phyloP scores from a whole-genome alignment of 345 rosid genomes.

The Excoecaria agallocha region DNA sequence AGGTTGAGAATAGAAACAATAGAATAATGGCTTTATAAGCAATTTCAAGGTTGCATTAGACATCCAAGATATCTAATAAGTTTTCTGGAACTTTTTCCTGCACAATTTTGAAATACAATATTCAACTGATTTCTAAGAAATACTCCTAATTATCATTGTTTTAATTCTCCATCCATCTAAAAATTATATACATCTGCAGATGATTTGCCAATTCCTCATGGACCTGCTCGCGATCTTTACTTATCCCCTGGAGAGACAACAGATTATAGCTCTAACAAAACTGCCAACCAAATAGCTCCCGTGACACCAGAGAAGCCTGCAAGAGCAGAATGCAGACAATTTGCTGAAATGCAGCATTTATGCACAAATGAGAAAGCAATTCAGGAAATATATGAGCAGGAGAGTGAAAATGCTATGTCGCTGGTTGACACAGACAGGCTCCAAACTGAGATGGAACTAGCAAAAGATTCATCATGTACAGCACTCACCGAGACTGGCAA shows the following conservation, averaged over 20 bases:
- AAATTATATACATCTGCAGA: slow-evolving; percentile 27
- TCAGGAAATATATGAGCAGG: slow-evolving; percentile 22
- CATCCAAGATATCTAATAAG: not conserved
- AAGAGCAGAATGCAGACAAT: slow-evolving; percentile 16
- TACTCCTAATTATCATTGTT: slow-evolving; percentile 1
- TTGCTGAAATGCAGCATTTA: slow-evolving; percentile 18
- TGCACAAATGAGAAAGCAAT: slow-evolving; percentile 17
- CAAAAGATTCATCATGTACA: slow-evolving; percentile 29
- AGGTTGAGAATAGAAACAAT: not conserved
- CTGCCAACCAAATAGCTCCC: slow-evolving; percentile 37
- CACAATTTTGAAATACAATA: not conserved
- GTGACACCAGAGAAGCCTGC: slow-evolving; percentile 54
- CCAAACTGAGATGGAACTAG: slow-evolving; percentile 23
- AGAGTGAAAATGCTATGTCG: slow-evolving; percentile 18
- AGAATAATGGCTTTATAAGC: not conserved
- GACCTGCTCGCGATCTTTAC: slow-evolving; percentile 32
- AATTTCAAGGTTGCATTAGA: not conserved
- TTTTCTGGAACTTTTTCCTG: not conserved
- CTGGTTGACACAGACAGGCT: slow-evolving; percentile 13
- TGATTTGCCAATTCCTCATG: slow-evolving; percentile 15
- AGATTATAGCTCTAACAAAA: slow-evolving; percentile 20
- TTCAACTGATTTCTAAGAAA: not conserved
- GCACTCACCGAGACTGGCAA: slow-evolving; percentile 27
- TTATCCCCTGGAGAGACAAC: slow-evolving; percentile 22
- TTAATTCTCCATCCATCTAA: slow-evolving; percentile 8